A percentile compares a stretch with the other conserved stretches of the same genome.
Evolutionary conservation across 306 rosid genomes (phyloP).

Genomic region (Luffa acutangula): DNA sequence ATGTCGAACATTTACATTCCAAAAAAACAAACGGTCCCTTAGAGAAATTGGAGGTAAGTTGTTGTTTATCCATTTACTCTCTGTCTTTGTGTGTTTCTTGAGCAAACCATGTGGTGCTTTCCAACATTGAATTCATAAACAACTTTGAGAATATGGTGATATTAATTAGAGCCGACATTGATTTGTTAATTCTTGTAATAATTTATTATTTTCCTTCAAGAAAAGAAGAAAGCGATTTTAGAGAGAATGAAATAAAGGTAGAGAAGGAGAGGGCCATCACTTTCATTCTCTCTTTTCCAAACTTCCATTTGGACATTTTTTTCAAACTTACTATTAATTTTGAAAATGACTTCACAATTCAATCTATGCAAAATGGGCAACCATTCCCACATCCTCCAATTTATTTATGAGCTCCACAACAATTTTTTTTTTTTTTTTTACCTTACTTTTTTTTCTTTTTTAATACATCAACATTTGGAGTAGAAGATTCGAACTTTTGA

Average conservation of each 20-base stretch:
- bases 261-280: background rate
- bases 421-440: background rate
- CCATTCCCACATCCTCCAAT: background rate
- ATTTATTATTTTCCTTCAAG: background rate
- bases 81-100: background rate
- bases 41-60: background rate
- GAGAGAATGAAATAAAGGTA: background rate
- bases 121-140: background rate
- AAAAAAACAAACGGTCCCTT: no score
- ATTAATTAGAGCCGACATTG: constrained; percentile 5
- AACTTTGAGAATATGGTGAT: background rate
- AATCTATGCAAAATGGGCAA: background rate
- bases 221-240: background rate
- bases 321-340: constrained; percentile 6
- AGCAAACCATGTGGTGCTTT: background rate
- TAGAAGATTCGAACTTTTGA: no score
- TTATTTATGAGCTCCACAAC: background rate
- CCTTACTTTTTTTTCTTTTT: no score
- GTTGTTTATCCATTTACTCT: background rate
- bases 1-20: no score
- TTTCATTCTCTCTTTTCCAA: background rate
- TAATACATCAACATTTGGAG: no score
- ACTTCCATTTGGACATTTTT: background rate
- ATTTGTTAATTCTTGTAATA: background rate
- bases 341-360: constrained; percentile 5